Percentiles rank a stretch among this genome's conserved stretches.
Evolutionary conservation across 2,329 filamentous ascomycete genomes (phyloP).

Genomic region (Ambrosiella beaveri): DNA sequence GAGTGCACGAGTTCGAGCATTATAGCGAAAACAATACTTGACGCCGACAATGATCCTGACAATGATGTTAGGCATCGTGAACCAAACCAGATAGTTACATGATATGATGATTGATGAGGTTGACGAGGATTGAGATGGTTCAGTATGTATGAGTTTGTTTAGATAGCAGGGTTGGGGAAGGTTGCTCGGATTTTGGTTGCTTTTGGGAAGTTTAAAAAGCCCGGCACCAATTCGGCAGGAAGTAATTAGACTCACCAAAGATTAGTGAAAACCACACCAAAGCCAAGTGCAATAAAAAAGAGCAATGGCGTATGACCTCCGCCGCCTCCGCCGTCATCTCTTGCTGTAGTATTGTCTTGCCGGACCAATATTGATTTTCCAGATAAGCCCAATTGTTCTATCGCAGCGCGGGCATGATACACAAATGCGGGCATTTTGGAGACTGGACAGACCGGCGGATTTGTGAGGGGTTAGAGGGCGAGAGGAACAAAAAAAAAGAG

Average conservation of each 20-base stretch:
- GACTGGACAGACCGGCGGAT: not conserved
- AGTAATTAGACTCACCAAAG: constrained; percentile 60
- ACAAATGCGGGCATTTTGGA: not conserved
- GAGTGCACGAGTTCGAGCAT: constrained; percentile 73
- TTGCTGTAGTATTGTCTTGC: constrained; percentile 14
- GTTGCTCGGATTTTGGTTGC: too few species aligned
- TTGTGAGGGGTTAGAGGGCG: not conserved
- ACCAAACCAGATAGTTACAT: not conserved
- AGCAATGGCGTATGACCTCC: constrained; percentile 28
- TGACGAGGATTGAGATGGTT: too few species aligned
- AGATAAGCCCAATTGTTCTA: not conserved
- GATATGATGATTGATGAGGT: not conserved
- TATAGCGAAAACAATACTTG: constrained; percentile 98
- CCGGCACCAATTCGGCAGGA: not conserved
- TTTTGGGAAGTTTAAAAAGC: not conserved
- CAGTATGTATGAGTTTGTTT: too few species aligned
- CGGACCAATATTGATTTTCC: constrained; percentile 5
- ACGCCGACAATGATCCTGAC: constrained; percentile 96
- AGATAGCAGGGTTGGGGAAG: not conserved
- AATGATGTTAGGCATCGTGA: constrained; percentile 13
- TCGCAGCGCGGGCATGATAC: not conserved
- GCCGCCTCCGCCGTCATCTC: not conserved
- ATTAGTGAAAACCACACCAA: constrained; percentile 97
- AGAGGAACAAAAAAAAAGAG: not conserved
- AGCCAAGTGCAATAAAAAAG: constrained; percentile 91